Percentiles rank a stretch among this genome's conserved stretches.
Evolutionary conservation across 2,329 filamentous ascomycete genomes (phyloP).

Genomic region (Exophiala sp.): DNA sequence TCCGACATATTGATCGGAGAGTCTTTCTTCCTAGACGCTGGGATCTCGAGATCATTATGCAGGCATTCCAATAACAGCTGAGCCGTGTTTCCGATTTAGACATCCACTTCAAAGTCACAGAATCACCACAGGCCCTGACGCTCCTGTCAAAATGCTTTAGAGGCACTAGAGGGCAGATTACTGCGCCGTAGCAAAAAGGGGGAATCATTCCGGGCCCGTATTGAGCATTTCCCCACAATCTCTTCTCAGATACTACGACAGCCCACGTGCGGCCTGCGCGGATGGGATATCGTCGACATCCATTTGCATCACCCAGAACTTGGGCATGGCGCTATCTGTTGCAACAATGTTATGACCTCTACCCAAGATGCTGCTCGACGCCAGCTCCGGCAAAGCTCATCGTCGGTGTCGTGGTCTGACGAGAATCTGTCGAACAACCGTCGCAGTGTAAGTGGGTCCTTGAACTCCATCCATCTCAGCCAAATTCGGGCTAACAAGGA

Average conservation of each 20-base stretch:
- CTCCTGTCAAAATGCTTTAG: background rate
- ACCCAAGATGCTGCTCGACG: constrained; percentile 11
- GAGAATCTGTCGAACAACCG: constrained; percentile 18
- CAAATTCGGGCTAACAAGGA: constrained; percentile 7
- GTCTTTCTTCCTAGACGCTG: no score
- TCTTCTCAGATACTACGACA: no score
- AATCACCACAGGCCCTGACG: no score
- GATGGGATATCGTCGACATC: background rate
- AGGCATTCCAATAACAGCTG: no score
- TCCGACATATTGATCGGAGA: background rate
- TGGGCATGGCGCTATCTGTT: background rate
- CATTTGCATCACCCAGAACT: background rate
- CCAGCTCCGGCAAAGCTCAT: constrained; percentile 17
- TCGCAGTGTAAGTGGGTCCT: constrained; percentile 17
- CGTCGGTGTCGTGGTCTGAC: constrained; percentile 15
- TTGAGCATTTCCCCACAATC: background rate
- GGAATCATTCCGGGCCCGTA: background rate
- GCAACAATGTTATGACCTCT: background rate
- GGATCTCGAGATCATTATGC: no score
- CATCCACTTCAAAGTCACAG: background rate
- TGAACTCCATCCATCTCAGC: background rate
- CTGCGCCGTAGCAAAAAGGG: background rate
- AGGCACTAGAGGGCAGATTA: background rate
- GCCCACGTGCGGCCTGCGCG: background rate
- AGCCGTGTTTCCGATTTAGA: no score